Conservation (phyloP, 192 early-diverging fungal species). For the Geranomyces variabilis region DNA sequence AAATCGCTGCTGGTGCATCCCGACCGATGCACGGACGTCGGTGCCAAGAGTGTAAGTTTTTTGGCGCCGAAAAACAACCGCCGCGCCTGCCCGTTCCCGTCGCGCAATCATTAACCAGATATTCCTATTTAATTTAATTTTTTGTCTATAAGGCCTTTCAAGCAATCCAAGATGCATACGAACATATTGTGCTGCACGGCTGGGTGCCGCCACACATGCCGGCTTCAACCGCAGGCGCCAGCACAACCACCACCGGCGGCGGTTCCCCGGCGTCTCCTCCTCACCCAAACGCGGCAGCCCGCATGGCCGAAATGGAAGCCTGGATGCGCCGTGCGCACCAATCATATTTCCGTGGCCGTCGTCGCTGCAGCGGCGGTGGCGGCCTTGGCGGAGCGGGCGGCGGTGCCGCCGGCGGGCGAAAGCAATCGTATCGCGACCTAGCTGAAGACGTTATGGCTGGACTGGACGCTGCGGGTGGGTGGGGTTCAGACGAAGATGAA, state of each 20-base stretch:
- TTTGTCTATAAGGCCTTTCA: conserved; percentile 1
- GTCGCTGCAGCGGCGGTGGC: not conserved
- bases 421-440: not conserved
- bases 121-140: no score
- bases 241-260: no score
- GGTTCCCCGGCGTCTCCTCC: no score
- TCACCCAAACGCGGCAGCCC: not conserved
- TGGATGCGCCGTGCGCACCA: conserved; percentile 9
- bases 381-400: not conserved
- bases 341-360: conserved; percentile 2
- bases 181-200: not conserved
- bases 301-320: conserved; percentile 7
- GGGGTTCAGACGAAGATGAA: not conserved
- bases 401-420: not conserved
- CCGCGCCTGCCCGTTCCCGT: no score
- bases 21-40: not conserved
- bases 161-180: conserved; percentile 7
- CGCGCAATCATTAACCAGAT: no score
- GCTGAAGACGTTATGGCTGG: not conserved
- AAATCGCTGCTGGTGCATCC: conserved; percentile 18
- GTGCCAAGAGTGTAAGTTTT: conserved; percentile 4
- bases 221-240: no score
- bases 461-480: not conserved
- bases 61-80: no score
- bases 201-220: not conserved